phyloP scores from a whole-genome alignment of 345 rosid genomes.

The Eucalyptus leucophloia region DNA sequence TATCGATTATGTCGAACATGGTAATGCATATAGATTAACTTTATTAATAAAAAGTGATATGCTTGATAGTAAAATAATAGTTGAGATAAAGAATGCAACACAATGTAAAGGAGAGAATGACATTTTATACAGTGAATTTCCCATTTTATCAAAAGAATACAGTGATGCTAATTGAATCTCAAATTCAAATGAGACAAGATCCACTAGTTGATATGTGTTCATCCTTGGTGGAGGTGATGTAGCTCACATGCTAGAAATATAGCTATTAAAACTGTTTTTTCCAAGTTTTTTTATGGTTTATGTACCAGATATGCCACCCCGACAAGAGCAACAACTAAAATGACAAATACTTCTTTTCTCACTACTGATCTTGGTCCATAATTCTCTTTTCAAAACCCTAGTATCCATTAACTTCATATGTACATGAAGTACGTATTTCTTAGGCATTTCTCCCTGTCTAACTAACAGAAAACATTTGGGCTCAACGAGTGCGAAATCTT shows the following conservation, averaged over 20 bases:
- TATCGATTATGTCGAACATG: too few relatives aligned
- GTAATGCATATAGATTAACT: too few relatives aligned
- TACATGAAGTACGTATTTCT: neutral
- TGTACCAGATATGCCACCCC: neutral
- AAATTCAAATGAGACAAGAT: too few relatives aligned
- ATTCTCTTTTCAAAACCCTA: neutral
- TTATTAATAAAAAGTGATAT: too few relatives aligned
- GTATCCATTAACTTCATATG: neutral
- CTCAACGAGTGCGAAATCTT: neutral
- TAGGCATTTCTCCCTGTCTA: neutral
- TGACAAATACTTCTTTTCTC: neutral
- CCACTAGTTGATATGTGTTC: too few relatives aligned
- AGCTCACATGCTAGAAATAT: neutral
- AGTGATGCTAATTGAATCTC: too few relatives aligned
- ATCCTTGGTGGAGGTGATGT: too few relatives aligned
- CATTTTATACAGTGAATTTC: too few relatives aligned
- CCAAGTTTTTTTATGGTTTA: neutral
- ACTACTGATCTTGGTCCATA: neutral
- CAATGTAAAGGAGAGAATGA: too few relatives aligned
- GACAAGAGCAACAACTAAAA: neutral
- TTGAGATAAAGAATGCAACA: too few relatives aligned
- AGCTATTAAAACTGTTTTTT: neutral
- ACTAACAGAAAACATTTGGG: neutral
- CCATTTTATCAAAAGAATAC: too few relatives aligned
- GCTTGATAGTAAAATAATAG: too few relatives aligned